Percentiles rank a stretch among this genome's conserved stretches.
Evolutionary conservation across 2,329 filamentous ascomycete species (phyloP).

Genomic region (Epichloe baconii): DNA sequence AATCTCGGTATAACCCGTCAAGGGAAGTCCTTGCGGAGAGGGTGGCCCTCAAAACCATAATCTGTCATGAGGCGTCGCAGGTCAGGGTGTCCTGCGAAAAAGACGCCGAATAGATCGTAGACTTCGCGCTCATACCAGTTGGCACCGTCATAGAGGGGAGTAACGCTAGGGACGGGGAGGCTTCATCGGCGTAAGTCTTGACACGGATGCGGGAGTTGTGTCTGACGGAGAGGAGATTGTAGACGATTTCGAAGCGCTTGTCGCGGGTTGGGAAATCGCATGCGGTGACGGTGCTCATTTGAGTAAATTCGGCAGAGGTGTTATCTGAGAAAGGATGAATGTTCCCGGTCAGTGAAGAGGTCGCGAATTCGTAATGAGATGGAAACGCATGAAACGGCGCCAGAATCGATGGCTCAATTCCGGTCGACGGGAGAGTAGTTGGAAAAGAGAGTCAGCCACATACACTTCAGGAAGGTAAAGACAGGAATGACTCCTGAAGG

Average conservation of each 20-base stretch:
- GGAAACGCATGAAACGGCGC: neutral
- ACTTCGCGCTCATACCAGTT: slow-evolving; percentile 99
- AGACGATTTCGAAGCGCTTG: slow-evolving; percentile 94
- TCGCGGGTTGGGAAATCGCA: slow-evolving; percentile 93
- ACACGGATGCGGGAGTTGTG: slow-evolving; percentile 95
- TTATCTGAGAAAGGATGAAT: slow-evolving; percentile 47
- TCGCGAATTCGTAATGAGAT: neutral
- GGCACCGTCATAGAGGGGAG: slow-evolving; percentile 80
- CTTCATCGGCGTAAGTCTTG: slow-evolving; percentile 98
- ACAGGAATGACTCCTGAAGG: slow-evolving; percentile 82
- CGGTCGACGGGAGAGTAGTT: neutral
- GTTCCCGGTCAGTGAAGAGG: neutral
- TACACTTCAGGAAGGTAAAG: slow-evolving; percentile 83
- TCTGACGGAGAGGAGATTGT: slow-evolving; percentile 89
- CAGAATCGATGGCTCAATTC: neutral
- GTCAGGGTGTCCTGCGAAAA: slow-evolving; percentile 92
- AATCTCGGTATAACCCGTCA: slow-evolving; percentile 97
- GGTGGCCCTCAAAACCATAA: slow-evolving; percentile 97
- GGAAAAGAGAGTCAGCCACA: slow-evolving; percentile 6
- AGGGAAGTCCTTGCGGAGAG: slow-evolving; percentile 90
- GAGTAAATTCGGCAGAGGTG: slow-evolving; percentile 92
- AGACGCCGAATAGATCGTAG: slow-evolving; percentile 94
- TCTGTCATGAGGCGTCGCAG: slow-evolving; percentile 97
- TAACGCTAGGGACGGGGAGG: slow-evolving; percentile 86
- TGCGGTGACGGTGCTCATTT: slow-evolving; percentile 81